Base-by-base conservation (phyloP, 2,329 filamentous ascomycete species). In the Proliferodiscus dingleyae region DNA sequence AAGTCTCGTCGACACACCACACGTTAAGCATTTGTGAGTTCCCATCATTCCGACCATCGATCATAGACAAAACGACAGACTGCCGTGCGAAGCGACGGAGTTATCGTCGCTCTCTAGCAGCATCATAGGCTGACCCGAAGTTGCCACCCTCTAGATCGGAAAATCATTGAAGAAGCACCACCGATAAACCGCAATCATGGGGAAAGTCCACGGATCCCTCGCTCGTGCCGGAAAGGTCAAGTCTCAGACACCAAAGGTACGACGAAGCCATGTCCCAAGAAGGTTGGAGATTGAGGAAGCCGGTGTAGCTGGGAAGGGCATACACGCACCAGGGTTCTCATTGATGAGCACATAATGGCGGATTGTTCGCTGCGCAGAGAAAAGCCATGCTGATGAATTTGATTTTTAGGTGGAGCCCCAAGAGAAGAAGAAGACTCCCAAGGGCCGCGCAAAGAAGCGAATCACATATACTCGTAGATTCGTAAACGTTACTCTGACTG, bases 171-270 rank as follows among this genome's bases (percentile, higher is more conserved):
- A 22, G 41, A 50, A 46, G 32, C 43, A 50, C 37, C 46, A 47
- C 56, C 58, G 59, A 64, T 63, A 63, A 64, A 63, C 55, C 61
- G 62, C 75, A 74, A 86, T 71, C 73, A 90, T 91, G 87, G 87
- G 87, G 78, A 91, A 91, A 78, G 87, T 91, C 74, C 87, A 91
- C 85, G 87, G 87, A 72, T 93, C 87, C 70, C 85, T 93, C 74
- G 87, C 87, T 72, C 87, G 88, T 89, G 88, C 87, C 77, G 89
- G 89, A 78, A 95, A 95, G 82, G 89, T 95, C 83, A 94, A 95
- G 86, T 91, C 87, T 76, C 87, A 91, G 75, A 91, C 87, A 64
- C 87, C 87, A 68, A 90, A 91, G 83, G 86, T 89, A 80, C 72
- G 80, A 72, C 58, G 53, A 55, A 47, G 49, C 41, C 24, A 43